phyloP scores from a whole-genome alignment of 1,139 yeast species.

The Candida glucosophila region DNA sequence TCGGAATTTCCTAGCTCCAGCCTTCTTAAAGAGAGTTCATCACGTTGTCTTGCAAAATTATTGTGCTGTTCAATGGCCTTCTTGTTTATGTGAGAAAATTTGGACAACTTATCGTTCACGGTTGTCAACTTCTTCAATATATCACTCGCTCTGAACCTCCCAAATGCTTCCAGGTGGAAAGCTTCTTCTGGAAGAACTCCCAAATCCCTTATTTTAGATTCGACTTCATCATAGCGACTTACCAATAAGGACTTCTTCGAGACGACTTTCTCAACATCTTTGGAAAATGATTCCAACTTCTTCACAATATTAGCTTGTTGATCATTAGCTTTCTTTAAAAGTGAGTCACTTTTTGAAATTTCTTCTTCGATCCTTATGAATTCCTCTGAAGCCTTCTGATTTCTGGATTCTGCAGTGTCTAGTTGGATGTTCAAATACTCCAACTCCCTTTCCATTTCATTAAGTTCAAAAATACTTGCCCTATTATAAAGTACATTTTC shows the following conservation, averaged over 20 bases:
- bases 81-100: slow-evolving; percentile 75
- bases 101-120: slow-evolving; percentile 50
- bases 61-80: slow-evolving; percentile 83
- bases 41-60: slow-evolving; percentile 67
- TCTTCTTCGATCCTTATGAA: slow-evolving; percentile 20
- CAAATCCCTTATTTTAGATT: slow-evolving; percentile 66
- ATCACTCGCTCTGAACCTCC: slow-evolving; percentile 42
- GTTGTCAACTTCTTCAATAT: slow-evolving; percentile 48
- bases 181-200: slow-evolving; percentile 90
- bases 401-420: slow-evolving; percentile 14
- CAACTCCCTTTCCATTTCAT: slow-evolving; percentile 23
- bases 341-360: slow-evolving; percentile 28
- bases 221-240: slow-evolving; percentile 63
- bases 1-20: slow-evolving; percentile 65
- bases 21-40: slow-evolving; percentile 55
- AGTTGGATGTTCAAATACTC: slow-evolving; percentile 15
- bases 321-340: slow-evolving; percentile 43
- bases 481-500: slow-evolving; percentile 29
- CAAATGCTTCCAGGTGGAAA: slow-evolving; percentile 34
- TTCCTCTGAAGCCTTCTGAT: slow-evolving; percentile 11
- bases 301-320: slow-evolving; percentile 48
- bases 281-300: slow-evolving; percentile 55
- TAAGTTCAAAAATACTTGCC: slow-evolving; percentile 32
- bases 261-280: slow-evolving; percentile 56
- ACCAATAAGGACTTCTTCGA: slow-evolving; percentile 55